Percentiles rank a stretch among this genome's conserved stretches.
These are phyloP conservation scores for Diaporthe australafricana DNA, from an alignment of 2,329 filamentous ascomycete species.

Conservation along the genomic window DNA sequence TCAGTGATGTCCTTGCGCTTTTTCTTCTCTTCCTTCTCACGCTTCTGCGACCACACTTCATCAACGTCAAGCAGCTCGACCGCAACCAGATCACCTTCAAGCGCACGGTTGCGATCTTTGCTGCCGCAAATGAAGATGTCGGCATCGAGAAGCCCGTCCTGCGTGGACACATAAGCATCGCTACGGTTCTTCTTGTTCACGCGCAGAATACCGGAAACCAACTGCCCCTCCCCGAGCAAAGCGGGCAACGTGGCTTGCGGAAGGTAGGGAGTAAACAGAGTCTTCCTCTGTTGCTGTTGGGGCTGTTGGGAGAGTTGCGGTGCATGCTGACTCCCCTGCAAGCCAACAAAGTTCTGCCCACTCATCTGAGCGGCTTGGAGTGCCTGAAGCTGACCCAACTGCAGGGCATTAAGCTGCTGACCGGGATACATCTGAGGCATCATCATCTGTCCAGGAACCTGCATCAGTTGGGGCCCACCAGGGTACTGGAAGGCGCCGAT, in stretches of 20 bases:
- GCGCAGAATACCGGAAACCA: slow-evolving; percentile 94
- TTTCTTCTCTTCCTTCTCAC: slow-evolving; percentile 99
- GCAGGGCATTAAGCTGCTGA: slow-evolving; percentile 89
- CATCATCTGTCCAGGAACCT: slow-evolving; percentile 87
- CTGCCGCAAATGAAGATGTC: slow-evolving; percentile 99
- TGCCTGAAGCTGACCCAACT: slow-evolving; percentile 90
- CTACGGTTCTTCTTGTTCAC: slow-evolving; percentile 99
- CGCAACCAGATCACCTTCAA: slow-evolving; percentile 95
- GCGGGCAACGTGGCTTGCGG: slow-evolving; percentile 94
- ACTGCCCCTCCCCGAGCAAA: slow-evolving; percentile 88
- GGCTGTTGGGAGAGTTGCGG: slow-evolving; percentile 76
- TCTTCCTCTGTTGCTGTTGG: slow-evolving; percentile 94
- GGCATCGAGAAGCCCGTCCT: slow-evolving; percentile 87
- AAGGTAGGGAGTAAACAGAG: slow-evolving; percentile 96
- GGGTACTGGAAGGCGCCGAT: slow-evolving; percentile 92
- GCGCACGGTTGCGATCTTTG: slow-evolving; percentile 96
- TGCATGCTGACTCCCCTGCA: slow-evolving; percentile 79
- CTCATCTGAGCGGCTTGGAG: slow-evolving; percentile 90
- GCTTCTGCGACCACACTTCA: slow-evolving; percentile 98
- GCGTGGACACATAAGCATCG: slow-evolving; percentile 95
- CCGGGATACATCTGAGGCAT: slow-evolving; percentile 85
- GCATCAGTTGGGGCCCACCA: slow-evolving; percentile 86
- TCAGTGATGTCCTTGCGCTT: slow-evolving; percentile 99
- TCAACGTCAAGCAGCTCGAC: slow-evolving; percentile 97
- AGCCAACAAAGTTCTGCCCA: slow-evolving; percentile 77